These are phyloP conservation scores for Sarocladium oryzae DNA, from an alignment of 2,329 filamentous ascomycete species.

Conservation along the genomic window DNA sequence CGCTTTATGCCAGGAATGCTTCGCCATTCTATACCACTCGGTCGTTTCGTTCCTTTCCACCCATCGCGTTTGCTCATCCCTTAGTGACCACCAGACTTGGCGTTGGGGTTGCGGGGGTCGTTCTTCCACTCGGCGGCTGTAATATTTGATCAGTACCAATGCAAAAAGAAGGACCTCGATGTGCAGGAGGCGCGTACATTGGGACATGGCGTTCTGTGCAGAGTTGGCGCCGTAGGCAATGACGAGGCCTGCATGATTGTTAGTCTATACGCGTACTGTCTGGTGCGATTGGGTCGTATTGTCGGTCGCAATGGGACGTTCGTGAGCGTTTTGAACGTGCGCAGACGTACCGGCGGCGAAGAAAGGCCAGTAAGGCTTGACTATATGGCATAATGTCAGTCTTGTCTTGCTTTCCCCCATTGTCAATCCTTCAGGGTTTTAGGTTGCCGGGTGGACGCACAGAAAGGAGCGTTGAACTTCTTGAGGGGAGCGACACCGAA, in stretches of 20 bases:
- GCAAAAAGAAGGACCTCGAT: not conserved
- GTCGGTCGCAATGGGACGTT: conserved; percentile 12
- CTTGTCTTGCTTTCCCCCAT: not conserved
- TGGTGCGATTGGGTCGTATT: conserved; percentile 9
- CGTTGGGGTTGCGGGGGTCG: conserved; percentile 80
- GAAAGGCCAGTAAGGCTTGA: conserved; percentile 88
- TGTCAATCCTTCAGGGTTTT: conserved; percentile 14
- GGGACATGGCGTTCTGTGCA: conserved; percentile 67
- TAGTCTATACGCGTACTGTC: conserved; percentile 13
- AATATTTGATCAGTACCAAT: conserved; percentile 20
- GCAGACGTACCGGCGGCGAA: conserved; percentile 78
- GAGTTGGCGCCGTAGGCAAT: conserved; percentile 91
- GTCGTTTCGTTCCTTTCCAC: conserved; percentile 14
- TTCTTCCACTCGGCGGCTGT: conserved; percentile 93
- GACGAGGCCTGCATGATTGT: conserved; percentile 57
- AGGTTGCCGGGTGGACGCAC: conserved; percentile 46
- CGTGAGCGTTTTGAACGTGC: conserved; percentile 12
- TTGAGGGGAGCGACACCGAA: conserved; percentile 61
- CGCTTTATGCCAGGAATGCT: conserved; percentile 8
- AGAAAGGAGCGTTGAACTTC: conserved; percentile 73
- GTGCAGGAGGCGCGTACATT: conserved; percentile 48
- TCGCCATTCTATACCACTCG: conserved; percentile 13
- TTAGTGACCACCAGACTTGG: conserved; percentile 43
- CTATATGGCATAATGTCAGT: conserved; percentile 40
- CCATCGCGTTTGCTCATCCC: conserved; percentile 10